A percentile compares a stretch with the other conserved stretches of the same genome.
These are phyloP conservation scores for Coffea canephora DNA, from an alignment of 257 asterid species.

Conservation along the genomic window DNA sequence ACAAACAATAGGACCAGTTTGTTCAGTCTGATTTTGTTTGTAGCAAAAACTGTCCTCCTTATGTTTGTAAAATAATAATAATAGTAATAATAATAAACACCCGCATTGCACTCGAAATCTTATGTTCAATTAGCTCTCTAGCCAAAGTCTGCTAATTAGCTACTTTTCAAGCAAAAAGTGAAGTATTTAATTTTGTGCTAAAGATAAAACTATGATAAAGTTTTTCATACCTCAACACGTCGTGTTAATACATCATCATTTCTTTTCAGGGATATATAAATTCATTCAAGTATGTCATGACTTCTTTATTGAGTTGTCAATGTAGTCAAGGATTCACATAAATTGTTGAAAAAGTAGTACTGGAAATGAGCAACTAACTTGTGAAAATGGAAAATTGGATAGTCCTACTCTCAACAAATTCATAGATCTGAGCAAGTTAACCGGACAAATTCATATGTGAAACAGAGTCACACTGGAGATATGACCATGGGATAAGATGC, in stretches of 20 bases:
- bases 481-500: neutral
- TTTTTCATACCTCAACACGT: neutral
- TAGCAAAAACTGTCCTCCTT: neutral
- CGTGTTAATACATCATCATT: neutral
- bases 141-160: neutral
- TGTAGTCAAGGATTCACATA: neutral
- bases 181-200: neutral
- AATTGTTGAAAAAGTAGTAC: neutral
- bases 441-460: neutral
- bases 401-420: neutral
- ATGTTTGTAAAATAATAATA: too few species aligned
- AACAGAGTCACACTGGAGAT: neutral
- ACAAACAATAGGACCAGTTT: neutral
- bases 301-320: neutral
- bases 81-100: too few species aligned
- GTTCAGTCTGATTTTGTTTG: neutral
- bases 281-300: neutral
- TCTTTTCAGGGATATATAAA: neutral
- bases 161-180: neutral
- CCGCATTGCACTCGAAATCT: too few species aligned
- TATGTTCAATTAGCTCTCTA: neutral
- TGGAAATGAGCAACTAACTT: neutral
- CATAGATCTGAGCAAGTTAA: neutral
- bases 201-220: neutral
- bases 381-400: neutral